Base-by-base conservation (phyloP, 768 basidiomycete genomes). In the Leccinellum luteum region DNA sequence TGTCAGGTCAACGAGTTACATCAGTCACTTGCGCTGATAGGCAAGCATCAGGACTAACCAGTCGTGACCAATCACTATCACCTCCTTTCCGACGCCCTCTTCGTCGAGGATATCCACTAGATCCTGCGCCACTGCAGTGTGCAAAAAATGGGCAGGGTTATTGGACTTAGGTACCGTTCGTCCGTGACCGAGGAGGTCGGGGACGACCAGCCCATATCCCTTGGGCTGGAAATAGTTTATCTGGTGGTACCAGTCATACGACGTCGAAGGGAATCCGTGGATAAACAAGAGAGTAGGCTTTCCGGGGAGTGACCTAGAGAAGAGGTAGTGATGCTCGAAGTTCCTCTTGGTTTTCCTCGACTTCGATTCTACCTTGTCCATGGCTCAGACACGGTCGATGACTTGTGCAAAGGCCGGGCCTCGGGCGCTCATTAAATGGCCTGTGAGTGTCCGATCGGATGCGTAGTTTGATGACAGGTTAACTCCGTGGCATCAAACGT, bases 131-230 rank as follows among this genome's bases (percentile, higher is more conserved):
- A 76, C 38, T 10, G 62, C 60, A 10, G 66, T 64, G 19, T 62
- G 64, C 25, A 62, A 44, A 51, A 76, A 77, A 13, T 65, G 59
- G 12, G 55, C 52, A 12, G 65, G 56, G 43, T 74, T 69, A 0
- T 52, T 58, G 8, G 80, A 74, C 62, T 80, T 81, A 57, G 74
- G 73, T 49, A 64, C 66, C 3, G 82, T 81, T 21, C 64, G 73
- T 15, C 79, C 81, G 34, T 71, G 75, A 6, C 81, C 81, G 14
- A 82, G 73, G 60, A 80, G 73, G 62, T 82, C 81, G 0, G 80
- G 80, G 15, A 72, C 76, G 50, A 83, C 64, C 14, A 81, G 28
- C 13, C 79, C 76, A 45, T 76, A 79, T 23, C 80, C 81, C 54
- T 66, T 66, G 28, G 67, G 63, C 43, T 67, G 54, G 64, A 82